Conservation (phyloP, 371 early-diverging fungal genomes). For the Circinella minor region DNA sequence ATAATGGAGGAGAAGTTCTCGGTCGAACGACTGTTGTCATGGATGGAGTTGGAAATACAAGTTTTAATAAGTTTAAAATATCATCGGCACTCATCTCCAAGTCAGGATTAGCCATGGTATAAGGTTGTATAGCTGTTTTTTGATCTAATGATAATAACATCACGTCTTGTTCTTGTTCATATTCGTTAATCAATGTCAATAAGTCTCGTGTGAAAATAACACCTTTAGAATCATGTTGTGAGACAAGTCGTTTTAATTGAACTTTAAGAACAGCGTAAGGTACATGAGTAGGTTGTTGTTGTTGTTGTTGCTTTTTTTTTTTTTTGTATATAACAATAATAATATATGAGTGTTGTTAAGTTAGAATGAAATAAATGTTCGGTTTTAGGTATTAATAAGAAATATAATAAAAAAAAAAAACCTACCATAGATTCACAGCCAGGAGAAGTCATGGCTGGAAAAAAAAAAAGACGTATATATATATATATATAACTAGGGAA, state of each 20-base stretch:
- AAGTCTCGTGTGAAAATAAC: conserved; percentile 50
- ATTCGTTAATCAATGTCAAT: conserved; percentile 40
- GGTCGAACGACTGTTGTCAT: conserved; percentile 17
- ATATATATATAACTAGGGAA: not conserved
- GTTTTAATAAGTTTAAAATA: conserved; percentile 45
- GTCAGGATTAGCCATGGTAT: conserved; percentile 44
- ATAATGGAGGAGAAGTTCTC: conserved; percentile 26
- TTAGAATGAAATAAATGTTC: too few species aligned
- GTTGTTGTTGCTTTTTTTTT: not conserved
- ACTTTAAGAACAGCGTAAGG: conserved; percentile 48
- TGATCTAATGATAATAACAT: conserved; percentile 39
- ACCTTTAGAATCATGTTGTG: conserved; percentile 31
- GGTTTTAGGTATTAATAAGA: not conserved
- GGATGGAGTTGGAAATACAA: conserved; percentile 40
- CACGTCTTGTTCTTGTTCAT: conserved; percentile 41
- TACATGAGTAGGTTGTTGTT: conserved; percentile 29
- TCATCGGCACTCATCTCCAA: conserved; percentile 57
- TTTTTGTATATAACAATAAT: too few species aligned
- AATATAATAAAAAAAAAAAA: not conserved
- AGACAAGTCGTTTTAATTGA: conserved; percentile 44
- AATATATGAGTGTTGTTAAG: too few species aligned
- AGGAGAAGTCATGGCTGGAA: conserved; percentile 9
- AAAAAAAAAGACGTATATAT: not conserved
- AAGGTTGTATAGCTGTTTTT: conserved; percentile 51
- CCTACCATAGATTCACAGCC: conserved; percentile 13